Conservation (phyloP, 164 flowering plant species). For the Liquidambar formosana region DNA sequence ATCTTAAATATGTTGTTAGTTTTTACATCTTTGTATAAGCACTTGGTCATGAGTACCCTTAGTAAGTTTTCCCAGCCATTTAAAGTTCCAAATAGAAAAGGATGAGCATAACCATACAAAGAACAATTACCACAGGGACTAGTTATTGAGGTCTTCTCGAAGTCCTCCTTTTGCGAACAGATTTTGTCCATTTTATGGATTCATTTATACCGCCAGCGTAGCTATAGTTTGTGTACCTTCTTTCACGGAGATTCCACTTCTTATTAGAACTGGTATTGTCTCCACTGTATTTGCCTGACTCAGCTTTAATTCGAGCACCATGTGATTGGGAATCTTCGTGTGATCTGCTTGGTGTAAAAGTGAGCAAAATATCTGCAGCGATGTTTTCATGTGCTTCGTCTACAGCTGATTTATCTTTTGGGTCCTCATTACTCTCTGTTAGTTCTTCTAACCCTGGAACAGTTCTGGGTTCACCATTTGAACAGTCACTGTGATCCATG, state of each 20-base stretch:
- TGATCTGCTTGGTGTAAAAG: conserved; percentile 17
- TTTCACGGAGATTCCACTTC: conserved; percentile 11
- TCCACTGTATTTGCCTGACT: neutral
- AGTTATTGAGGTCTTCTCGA: conserved; percentile 13
- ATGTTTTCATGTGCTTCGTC: conserved; percentile 23
- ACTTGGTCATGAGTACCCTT: no score
- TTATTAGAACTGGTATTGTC: neutral
- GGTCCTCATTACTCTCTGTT: conserved; percentile 6
- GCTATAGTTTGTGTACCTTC: conserved; percentile 2
- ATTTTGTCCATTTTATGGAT: conserved; percentile 14
- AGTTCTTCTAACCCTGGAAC: conserved; percentile 1
- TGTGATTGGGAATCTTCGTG: neutral
- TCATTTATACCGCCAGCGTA: conserved; percentile 5
- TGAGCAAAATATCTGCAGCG: conserved; percentile 30
- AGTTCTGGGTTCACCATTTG: neutral
- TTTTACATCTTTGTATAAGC: no score
- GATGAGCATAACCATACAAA: neutral
- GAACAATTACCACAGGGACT: neutral
- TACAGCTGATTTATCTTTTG: conserved; percentile 1
- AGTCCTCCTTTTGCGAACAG: conserved; percentile 12
- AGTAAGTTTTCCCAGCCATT: neutral
- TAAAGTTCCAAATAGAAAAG: neutral
- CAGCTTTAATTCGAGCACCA: neutral
- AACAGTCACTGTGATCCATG: neutral
- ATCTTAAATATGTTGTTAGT: no score